These are phyloP conservation scores for Oropetium thomaeum DNA, from an alignment of 176 grass and related monocot species.

Conservation along the genomic window DNA sequence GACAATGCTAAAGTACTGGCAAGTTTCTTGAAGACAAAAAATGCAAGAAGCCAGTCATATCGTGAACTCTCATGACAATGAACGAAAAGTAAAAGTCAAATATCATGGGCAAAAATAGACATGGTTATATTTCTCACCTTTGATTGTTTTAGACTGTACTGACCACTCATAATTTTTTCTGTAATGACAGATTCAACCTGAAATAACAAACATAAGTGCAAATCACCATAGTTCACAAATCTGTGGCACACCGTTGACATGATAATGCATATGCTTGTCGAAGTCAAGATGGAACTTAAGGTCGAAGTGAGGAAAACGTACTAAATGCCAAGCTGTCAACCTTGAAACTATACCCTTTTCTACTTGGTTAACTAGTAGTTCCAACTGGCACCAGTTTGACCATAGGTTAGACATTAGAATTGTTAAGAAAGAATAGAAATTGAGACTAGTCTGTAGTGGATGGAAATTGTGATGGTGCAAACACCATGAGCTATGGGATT, in stretches of 20 bases:
- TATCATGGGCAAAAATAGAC: not conserved
- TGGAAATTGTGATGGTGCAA: not conserved
- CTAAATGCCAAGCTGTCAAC: not conserved
- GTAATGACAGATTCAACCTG: conserved; percentile 52
- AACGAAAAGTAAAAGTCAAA: not conserved
- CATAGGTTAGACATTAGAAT: not conserved
- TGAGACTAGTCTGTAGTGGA: not conserved
- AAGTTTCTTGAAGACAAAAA: conserved; percentile 48
- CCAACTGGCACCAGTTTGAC: not conserved
- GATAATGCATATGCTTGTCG: not conserved
- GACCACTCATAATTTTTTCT: conserved; percentile 43
- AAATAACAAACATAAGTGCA: not conserved
- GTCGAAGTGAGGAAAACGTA: not conserved
- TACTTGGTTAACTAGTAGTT: not conserved
- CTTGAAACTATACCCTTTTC: not conserved
- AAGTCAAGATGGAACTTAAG: not conserved
- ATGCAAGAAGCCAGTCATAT: not conserved
- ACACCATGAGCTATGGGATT: not conserved
- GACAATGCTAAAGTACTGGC: conserved; percentile 48
- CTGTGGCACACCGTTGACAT: not conserved
- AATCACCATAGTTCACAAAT: not conserved
- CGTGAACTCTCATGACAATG: not conserved
- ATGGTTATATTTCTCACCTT: conserved; percentile 33
- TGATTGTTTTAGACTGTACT: conserved; percentile 41
- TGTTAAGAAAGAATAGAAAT: no score